Evolutionary conservation across 768 basidiomycete genomes (phyloP), one percentile per base, ranked within the genome.

Genomic region (Suillus hirtellus): DNA sequence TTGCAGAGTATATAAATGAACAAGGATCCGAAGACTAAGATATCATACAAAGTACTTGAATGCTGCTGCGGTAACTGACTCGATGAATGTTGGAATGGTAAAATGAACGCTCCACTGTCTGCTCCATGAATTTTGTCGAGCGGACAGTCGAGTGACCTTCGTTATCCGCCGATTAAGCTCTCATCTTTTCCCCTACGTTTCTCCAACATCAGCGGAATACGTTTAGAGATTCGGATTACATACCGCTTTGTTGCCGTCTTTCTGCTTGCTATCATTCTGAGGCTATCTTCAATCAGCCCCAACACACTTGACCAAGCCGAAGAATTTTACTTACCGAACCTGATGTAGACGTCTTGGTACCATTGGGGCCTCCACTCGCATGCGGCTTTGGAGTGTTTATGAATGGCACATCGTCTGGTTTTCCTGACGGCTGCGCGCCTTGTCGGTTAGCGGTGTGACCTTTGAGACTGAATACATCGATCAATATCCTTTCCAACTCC

Each of bases 381-480:
- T 5, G 21, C 4, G 37, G 37, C 37, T 12, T 27, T 2, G 55
- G 38, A 40, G 38, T 17, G 2, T 42, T 40, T 0, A 58, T 19
- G 38, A 27, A 27, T 11, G 56, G 56, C 38, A 42, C 38, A 7
- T 14, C 2, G 0, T 17, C 12, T 56, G 37, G 21, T 40, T 24
- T 17, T 2, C 0, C 4, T 10, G 11, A 24, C 5, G 56, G 17
- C 17, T 24, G 21, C 15, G 55, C 9, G 14, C 15, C 24, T 4
- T 56, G 55, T 24, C 17, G 17, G 56, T 58, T 42, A 42, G 56
- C 17, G 37, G 1, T 0, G 3, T 10, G 54, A 5, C 15, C 17
- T 10, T 27, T 58, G 10, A 77, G 65, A 0, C 69, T 71, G 65
- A 81, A 81, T 42, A 77, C 67, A 4, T 75, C 69, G 2, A 64